Evolutionary conservation across 441 rosid genomes (phyloP).

Genomic region (Erodium moschatum): DNA sequence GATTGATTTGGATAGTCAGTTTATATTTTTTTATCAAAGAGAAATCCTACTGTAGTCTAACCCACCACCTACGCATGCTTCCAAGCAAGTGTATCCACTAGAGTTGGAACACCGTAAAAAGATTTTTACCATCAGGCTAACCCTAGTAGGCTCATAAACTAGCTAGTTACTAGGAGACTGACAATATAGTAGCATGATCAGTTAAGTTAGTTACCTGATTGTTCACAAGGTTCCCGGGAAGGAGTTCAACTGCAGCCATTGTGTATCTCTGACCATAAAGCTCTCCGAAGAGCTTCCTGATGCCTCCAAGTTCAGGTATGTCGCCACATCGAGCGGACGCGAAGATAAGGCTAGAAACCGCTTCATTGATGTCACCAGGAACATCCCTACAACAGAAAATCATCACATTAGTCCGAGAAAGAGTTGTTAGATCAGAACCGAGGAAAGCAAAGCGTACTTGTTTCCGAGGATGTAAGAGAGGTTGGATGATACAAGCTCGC

Average conservation of each 20-base stretch:
- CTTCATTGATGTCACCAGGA: conserved; percentile 69
- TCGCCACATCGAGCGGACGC: conserved; percentile 81
- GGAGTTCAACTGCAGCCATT: conserved; percentile 38
- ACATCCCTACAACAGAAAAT: conserved; percentile 35
- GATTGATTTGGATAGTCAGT: neutral
- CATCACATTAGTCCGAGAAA: no score
- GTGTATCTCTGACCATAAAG: conserved; percentile 53
- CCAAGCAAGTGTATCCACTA: no score
- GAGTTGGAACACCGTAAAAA: no score
- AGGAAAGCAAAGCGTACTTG: conserved; percentile 29
- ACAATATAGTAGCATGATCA: no score
- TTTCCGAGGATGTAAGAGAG: conserved; percentile 46
- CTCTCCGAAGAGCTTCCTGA: conserved; percentile 54
- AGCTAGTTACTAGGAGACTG: no score
- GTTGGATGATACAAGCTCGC: conserved; percentile 39
- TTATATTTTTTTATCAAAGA: no score
- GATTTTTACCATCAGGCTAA: no score
- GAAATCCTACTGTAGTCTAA: no score
- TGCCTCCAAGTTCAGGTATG: conserved; percentile 57
- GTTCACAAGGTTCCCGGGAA: conserved; percentile 57
- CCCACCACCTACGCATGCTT: no score
- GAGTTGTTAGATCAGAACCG: no score
- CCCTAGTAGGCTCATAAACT: no score
- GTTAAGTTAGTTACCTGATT: conserved; percentile 35
- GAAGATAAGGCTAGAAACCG: conserved; percentile 65